Evolutionary conservation across 2,329 filamentous ascomycete species (phyloP), one percentile per base, ranked within the genome.

Genomic region (Leptographium lundbergii): DNA sequence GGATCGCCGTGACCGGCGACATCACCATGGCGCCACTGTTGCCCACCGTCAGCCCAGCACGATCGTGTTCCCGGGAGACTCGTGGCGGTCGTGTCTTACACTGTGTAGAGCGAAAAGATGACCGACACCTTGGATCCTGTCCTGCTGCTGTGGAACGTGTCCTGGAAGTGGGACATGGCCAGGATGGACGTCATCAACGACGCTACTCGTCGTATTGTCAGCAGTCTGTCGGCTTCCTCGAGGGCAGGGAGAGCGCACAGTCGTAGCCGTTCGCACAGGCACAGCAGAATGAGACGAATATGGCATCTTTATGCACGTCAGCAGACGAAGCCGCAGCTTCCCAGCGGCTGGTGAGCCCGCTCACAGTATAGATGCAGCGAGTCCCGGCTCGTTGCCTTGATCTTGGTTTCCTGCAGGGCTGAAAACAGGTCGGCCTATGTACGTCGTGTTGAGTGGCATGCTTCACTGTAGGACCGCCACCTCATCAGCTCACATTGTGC

Each of bases 261-360:
- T 77, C 75, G 63, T 77, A 77, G 61, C 75, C 75, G 65, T 77
- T 77, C 64, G 75, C 74, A 60, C 74, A 76, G 47, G 74, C 71
- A 61, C 75, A 76, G 66, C 73, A 75, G 62, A 77, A 76, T 10
- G 71, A 68, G 32, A 76, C 63, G 42, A 77, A 76, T 55, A 78
- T 72, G 60, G 71, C 68, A 59, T 72, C 74, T 75, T 45, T 13
- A 13, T 13, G n/a, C n/a, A 32, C 29, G 22, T 58, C 11, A 51
- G 47, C 22, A 51, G 32, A 17, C n/a, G 29, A 7, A 9, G 76
- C 4, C 3, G 27, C 27, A 29, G 27, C 7, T 29, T 29, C 27
- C 27, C 27, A 29, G 7, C 27, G 27, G 4, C 27, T 29, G 4
- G 27, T 29, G 7, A 29, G 27, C 27, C 7, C 27, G 27, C 27